Percentiles rank a stretch among this genome's conserved stretches.
Conservation (phyloP, 2,329 filamentous ascomycete species). For the Didymellaceae sp. region DNA sequence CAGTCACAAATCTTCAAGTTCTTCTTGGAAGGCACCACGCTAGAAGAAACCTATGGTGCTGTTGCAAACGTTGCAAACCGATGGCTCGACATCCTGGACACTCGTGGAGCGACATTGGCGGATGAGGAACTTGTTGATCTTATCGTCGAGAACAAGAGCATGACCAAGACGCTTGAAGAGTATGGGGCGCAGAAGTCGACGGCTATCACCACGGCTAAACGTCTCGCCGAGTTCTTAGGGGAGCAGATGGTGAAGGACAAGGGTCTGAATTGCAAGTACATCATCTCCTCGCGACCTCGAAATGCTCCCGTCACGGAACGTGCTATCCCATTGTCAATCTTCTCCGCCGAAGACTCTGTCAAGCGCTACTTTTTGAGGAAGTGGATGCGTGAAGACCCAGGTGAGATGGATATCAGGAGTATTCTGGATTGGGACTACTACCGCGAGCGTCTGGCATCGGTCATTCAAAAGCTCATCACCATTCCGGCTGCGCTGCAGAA, state of each 20-base stretch:
- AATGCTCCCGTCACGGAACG: conserved; percentile 93
- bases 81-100: conserved; percentile 94
- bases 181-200: conserved; percentile 96
- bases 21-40: conserved; percentile 87
- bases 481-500: conserved; percentile 97
- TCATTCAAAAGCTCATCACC: conserved; percentile 98
- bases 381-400: conserved; percentile 93
- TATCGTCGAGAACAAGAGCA: conserved; percentile 99
- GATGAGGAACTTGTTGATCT: conserved; percentile 98
- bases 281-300: conserved; percentile 87
- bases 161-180: conserved; percentile 96
- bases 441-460: conserved; percentile 89
- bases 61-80: conserved; percentile 95
- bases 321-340: conserved; percentile 94
- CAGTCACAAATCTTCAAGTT: conserved; percentile 99
- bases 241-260: conserved; percentile 99
- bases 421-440: conserved; percentile 99
- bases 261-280: conserved; percentile 98
- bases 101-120: conserved; percentile 84
- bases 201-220: conserved; percentile 97
- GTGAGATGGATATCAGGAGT: conserved; percentile 86
- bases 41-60: conserved; percentile 86
- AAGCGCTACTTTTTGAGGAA: conserved; percentile 91
- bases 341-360: conserved; percentile 87
- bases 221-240: conserved; percentile 92